Percentiles rank a stretch among this genome's conserved stretches.
phyloP scores from a whole-genome alignment of 257 asterid genomes.

The Ehretia macrophylla region DNA sequence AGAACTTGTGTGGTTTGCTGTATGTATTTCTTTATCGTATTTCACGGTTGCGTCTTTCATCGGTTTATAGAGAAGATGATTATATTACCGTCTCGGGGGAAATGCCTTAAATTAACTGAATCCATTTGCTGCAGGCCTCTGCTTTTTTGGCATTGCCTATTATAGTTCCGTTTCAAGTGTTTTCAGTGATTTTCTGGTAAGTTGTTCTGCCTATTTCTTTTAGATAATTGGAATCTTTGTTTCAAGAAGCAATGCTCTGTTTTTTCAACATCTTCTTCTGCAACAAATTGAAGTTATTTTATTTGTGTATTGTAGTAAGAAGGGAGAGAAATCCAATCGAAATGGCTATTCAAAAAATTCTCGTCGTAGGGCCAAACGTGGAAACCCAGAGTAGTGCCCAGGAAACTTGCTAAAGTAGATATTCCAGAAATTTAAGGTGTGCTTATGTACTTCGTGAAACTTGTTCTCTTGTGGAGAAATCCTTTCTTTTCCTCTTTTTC shows the following conservation, averaged over 20 bases:
- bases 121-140: slow-evolving; percentile 53
- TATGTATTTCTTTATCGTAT: slow-evolving; percentile 32
- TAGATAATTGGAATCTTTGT: background rate
- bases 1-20: slow-evolving; percentile 83
- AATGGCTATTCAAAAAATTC: slow-evolving; percentile 32
- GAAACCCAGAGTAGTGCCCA: slow-evolving; percentile 32
- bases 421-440: slow-evolving; percentile 6
- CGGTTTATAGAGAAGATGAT: background rate
- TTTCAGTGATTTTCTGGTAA: slow-evolving; percentile 51
- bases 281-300: background rate
- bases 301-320: slow-evolving; percentile 37
- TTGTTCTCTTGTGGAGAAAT: background rate
- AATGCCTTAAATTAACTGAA: slow-evolving; percentile 7
- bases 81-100: background rate
- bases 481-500: background rate
- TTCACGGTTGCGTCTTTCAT: slow-evolving; percentile 7
- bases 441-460: background rate
- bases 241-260: background rate
- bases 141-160: slow-evolving; percentile 69
- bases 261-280: background rate
- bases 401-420: background rate
- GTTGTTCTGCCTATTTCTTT: slow-evolving; percentile 26
- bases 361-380: slow-evolving; percentile 43
- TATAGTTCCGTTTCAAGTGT: slow-evolving; percentile 37
- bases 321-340: slow-evolving; percentile 26